Conservation (phyloP, 2,329 filamentous ascomycete genomes). For the Venturia carpophila region DNA sequence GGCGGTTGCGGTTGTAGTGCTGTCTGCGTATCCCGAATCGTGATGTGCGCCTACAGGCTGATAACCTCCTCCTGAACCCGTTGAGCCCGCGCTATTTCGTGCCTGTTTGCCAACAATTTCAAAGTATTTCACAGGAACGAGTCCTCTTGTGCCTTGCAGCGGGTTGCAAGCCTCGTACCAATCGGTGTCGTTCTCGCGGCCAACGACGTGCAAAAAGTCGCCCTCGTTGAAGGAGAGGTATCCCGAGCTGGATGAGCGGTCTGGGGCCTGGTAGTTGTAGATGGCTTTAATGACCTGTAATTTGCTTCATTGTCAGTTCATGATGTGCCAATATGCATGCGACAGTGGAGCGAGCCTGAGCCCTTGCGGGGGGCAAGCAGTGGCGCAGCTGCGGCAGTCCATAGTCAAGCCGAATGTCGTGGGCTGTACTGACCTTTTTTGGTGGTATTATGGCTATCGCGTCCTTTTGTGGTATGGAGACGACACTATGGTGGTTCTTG, state of each 20-base stretch:
- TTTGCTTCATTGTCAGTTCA: constrained; percentile 10
- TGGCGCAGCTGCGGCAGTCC: not conserved
- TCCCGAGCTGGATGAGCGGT: constrained; percentile 47
- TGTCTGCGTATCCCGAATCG: constrained; percentile 82
- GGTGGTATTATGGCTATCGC: constrained; percentile 83
- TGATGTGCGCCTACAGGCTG: constrained; percentile 54
- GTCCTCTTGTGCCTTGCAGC: constrained; percentile 74
- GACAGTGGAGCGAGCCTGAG: constrained; percentile 1
- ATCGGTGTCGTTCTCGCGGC: constrained; percentile 84
- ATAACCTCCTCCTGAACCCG: constrained; percentile 32
- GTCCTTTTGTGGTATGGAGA: constrained; percentile 75
- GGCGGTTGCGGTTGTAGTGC: constrained; percentile 24
- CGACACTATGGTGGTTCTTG: constrained; percentile 52
- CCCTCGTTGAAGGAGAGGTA: constrained; percentile 86
- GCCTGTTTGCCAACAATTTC: constrained; percentile 87
- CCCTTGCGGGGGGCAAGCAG: not conserved
- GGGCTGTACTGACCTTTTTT: constrained; percentile 63
- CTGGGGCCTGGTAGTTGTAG: constrained; percentile 77
- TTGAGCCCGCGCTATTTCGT: constrained; percentile 63
- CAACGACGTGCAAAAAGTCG: constrained; percentile 97
- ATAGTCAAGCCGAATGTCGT: not conserved
- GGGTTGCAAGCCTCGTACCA: constrained; percentile 99
- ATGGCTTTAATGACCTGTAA: constrained; percentile 91
- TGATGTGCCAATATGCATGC: not conserved
- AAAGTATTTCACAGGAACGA: constrained; percentile 92